Base-by-base conservation (phyloP, 2,329 filamentous ascomycete species). In the Fusarium incarnatum region DNA sequence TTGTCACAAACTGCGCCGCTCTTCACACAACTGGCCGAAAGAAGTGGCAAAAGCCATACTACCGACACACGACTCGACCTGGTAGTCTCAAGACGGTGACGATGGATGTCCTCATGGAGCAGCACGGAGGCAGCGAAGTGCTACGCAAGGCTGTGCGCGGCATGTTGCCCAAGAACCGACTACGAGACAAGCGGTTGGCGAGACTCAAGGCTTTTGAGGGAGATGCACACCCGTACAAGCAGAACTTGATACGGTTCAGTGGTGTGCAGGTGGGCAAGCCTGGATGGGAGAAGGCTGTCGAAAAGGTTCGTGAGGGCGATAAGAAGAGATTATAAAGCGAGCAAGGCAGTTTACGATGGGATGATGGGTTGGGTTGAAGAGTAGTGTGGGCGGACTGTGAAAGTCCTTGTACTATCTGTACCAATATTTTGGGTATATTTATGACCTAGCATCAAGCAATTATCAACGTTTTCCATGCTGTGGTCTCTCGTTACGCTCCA, bases 131-230 rank as follows among this genome's bases (percentile, higher is more conserved):
- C 52, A 91, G 91, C 40, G 96, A 99, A 86, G 91, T 99, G 40
- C 82, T 99, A 79, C 87, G 94, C 77, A 92, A 94, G 80, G 96
- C 97, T 2, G 97, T 99, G 42, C 92, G 92, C 78, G 97, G 97
- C 50, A 99, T 99, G 96, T 82, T 99, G 81, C 96, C 96, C 56
- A 99, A 99, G 88, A 99, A 99, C 83, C 85, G 94, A 76, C 83
- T 99, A 77, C 86, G 95, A 75, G 94, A 98, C 80, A 92, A 94
- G 84, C 84, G 97, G 70, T 83, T 99, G 83, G 93, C 91, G 40
- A 86, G 96, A 74, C 83, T 99, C 79, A 99, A 98, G 88, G 94
- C 93, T 8, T 99, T 98, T 80, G 97, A 99, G 83, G 94, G 95
- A n/a, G 85, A 89, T 41, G 89, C 89, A 25, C 94, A 99, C 84